phyloP scores from a whole-genome alignment of 208 protist genomes.

The Balamuthia mandrillaris region DNA sequence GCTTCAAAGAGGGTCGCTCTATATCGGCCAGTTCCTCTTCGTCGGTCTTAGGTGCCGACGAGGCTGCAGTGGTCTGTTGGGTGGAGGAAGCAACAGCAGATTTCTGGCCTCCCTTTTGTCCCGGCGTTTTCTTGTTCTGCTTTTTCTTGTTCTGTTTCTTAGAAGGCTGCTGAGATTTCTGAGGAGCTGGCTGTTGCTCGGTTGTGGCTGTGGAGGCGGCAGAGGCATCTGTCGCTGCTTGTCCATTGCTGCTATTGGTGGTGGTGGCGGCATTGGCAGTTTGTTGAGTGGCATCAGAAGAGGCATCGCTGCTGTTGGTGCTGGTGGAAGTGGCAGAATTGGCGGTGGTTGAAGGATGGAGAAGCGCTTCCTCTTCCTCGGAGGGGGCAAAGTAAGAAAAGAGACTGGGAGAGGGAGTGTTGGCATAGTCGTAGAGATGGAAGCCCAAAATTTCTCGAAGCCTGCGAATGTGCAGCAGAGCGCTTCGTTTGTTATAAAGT shows the following conservation, averaged over 20 bases:
- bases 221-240: too few species aligned
- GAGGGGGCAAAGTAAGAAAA: conserved; percentile 4
- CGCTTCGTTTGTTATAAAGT: conserved; percentile 52
- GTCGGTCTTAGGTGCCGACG: neutral
- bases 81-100: neutral
- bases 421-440: conserved; percentile 4
- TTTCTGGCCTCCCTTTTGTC: neutral
- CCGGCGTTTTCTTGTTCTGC: neutral
- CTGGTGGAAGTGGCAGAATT: neutral
- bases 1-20: neutral
- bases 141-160: too few species aligned
- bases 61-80: neutral
- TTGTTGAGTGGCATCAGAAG: too few species aligned
- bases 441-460: conserved; percentile 50
- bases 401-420: neutral
- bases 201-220: too few species aligned
- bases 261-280: too few species aligned
- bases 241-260: too few species aligned
- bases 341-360: neutral
- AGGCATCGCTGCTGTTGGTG: conserved; percentile 42
- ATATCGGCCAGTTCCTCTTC: neutral
- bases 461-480: conserved; percentile 46
- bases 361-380: neutral
- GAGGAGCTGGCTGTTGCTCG: too few species aligned
- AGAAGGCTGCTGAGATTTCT: too few species aligned